Conservation (phyloP, 2,329 filamentous ascomycete genomes). For the Verticillium klebahnii region DNA sequence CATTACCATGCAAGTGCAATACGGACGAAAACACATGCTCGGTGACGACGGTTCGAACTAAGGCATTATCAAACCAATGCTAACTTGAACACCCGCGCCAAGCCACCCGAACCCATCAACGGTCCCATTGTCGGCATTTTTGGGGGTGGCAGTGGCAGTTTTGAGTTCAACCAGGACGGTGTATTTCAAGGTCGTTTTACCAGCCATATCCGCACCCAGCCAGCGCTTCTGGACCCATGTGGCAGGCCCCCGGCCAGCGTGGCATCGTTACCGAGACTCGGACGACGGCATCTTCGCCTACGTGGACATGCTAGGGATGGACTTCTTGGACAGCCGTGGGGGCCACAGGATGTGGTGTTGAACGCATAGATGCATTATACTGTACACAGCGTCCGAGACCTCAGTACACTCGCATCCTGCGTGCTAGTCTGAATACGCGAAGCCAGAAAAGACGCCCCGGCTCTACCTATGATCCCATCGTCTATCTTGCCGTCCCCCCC, state of each 20-base stretch:
- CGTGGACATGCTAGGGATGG: background rate
- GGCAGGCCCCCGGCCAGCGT: background rate
- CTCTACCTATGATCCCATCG: slow-evolving; percentile 1
- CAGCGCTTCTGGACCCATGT: background rate
- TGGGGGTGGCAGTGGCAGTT: background rate
- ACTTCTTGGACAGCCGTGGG: background rate
- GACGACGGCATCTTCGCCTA: background rate
- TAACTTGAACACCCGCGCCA: background rate
- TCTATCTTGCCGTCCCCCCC: background rate
- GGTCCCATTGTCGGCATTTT: background rate
- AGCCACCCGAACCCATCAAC: background rate
- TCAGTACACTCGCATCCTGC: background rate
- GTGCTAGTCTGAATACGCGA: background rate
- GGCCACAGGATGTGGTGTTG: background rate
- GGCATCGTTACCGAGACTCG: background rate
- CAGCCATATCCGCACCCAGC: background rate
- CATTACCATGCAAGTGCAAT: too few relatives aligned
- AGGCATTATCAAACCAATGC: background rate
- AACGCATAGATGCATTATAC: background rate
- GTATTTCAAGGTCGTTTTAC: background rate
- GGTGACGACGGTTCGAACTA: background rate
- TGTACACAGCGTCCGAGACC: slow-evolving; percentile 1
- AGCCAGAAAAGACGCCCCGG: background rate
- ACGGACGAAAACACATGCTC: too few relatives aligned
- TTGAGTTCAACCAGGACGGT: background rate